phyloP scores from a whole-genome alignment of 2,329 filamentous ascomycete species.

The Reticulascus tulasneorum region DNA sequence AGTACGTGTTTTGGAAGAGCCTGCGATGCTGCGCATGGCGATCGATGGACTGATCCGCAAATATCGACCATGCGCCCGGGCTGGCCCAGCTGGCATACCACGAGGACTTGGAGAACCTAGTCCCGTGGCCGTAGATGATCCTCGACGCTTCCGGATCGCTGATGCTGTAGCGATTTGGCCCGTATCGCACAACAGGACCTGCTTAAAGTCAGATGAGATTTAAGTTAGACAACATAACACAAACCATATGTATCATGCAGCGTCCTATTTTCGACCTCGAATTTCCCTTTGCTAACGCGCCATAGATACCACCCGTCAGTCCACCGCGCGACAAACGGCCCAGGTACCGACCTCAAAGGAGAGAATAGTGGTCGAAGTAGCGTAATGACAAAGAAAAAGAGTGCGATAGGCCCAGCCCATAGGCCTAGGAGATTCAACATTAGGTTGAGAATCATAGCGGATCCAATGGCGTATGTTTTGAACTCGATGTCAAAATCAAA shows the following conservation, averaged over 20 bases:
- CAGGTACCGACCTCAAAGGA: slow-evolving; percentile 19
- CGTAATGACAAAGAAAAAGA: not conserved
- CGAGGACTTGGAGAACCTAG: slow-evolving; percentile 25
- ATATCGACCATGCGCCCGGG: slow-evolving; percentile 20
- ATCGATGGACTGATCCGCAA: slow-evolving; percentile 25
- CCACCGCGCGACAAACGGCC: slow-evolving; percentile 22
- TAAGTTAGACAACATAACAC: not conserved
- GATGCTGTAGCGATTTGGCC: slow-evolving; percentile 43
- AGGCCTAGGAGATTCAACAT: not conserved
- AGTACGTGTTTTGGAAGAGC: slow-evolving; percentile 39
- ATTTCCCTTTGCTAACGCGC: slow-evolving; percentile 18
- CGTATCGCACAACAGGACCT: slow-evolving; percentile 39
- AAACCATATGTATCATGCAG: slow-evolving; percentile 26
- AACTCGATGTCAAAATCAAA: not conserved
- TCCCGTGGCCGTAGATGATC: slow-evolving; percentile 25
- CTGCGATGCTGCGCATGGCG: slow-evolving; percentile 33
- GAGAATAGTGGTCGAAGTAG: slow-evolving; percentile 5
- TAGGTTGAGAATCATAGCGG: not conserved
- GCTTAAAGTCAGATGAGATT: not conserved
- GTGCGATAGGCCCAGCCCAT: not conserved
- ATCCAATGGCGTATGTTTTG: not conserved
- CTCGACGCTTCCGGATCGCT: slow-evolving; percentile 34
- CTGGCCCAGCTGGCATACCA: slow-evolving; percentile 26
- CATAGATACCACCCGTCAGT: slow-evolving; percentile 24
- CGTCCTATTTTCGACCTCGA: slow-evolving; percentile 21